A percentile compares a stretch with the other conserved stretches of the same genome.
Evolutionary conservation across 2,329 filamentous ascomycete species (phyloP).

Genomic region (Verticillium zaregamsianum): DNA sequence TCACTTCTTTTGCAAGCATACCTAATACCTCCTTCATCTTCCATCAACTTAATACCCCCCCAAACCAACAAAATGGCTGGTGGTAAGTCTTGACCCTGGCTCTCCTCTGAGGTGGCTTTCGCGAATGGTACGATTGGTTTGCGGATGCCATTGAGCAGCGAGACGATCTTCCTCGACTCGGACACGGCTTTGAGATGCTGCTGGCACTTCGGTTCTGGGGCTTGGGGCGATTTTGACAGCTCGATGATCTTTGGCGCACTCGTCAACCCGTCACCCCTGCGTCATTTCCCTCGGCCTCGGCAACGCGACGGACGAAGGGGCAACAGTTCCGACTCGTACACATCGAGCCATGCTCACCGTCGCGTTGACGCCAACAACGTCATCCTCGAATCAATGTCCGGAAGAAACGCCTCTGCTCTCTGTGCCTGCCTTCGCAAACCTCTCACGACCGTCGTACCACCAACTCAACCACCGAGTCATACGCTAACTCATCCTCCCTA

Average conservation of each 20-base stretch:
- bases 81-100: slow-evolving; percentile 30
- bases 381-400: not conserved
- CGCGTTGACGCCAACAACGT: not conserved
- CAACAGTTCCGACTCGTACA: not conserved
- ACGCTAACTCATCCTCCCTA: slow-evolving; percentile 28
- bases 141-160: not conserved
- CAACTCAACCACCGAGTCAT: not conserved
- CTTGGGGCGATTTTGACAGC: not conserved
- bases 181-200: not conserved
- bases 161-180: not conserved
- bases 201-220: not conserved
- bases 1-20: slow-evolving; percentile 12
- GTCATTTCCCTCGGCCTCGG: slow-evolving; percentile 25
- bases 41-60: slow-evolving; percentile 8
- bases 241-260: not conserved
- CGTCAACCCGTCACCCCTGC: slow-evolving; percentile 16
- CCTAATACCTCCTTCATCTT: slow-evolving; percentile 18
- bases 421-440: not conserved
- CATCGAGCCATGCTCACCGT: not conserved
- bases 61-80: slow-evolving; percentile 35
- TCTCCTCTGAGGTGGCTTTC: not conserved
- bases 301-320: not conserved
- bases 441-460: not conserved
- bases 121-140: not conserved
- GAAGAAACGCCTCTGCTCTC: not conserved